A percentile compares a stretch with the other conserved stretches of the same genome.
These are phyloP conservation scores for Capsicum chinense DNA, from an alignment of 257 asterid genomes.

Conservation along the genomic window DNA sequence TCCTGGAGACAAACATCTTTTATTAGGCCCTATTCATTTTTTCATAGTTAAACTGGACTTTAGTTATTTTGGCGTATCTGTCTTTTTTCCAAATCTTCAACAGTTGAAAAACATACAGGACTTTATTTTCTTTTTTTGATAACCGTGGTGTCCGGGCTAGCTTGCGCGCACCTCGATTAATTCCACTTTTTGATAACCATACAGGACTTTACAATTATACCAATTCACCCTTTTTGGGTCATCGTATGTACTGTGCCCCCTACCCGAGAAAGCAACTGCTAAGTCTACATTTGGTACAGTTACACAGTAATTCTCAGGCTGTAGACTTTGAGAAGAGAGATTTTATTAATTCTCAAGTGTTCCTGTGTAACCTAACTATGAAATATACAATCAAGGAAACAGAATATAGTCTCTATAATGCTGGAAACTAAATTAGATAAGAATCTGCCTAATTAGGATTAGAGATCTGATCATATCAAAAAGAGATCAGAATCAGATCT, in stretches of 20 bases:
- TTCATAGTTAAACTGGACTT: not conserved
- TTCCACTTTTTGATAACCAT: not conserved
- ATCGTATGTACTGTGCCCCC: not conserved
- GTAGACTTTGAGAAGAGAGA: too few relatives aligned
- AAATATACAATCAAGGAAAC: too few relatives aligned
- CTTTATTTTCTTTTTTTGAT: not conserved
- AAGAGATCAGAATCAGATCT: too few relatives aligned
- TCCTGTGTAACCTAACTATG: too few relatives aligned
- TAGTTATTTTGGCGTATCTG: conserved; percentile 5
- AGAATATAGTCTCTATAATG: too few relatives aligned
- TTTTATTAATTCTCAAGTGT: too few relatives aligned
- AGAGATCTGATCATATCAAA: too few relatives aligned
- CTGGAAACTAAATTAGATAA: too few relatives aligned
- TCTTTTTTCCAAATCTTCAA: not conserved
- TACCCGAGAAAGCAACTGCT: conserved; percentile 1
- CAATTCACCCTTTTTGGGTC: not conserved
- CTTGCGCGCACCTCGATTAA: too few relatives aligned
- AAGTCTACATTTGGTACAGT: conserved; percentile 17
- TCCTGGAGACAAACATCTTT: conserved; percentile 6
- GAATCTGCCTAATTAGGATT: too few relatives aligned
- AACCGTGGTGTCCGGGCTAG: too few relatives aligned
- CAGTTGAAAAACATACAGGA: conserved; percentile 3
- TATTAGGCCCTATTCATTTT: not conserved
- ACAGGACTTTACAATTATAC: conserved; percentile 6
- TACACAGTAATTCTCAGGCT: not conserved